These are phyloP conservation scores for Saxispiralis lemnorum DNA, from an alignment of 495 filamentous ascomycete species.

Conservation along the genomic window DNA sequence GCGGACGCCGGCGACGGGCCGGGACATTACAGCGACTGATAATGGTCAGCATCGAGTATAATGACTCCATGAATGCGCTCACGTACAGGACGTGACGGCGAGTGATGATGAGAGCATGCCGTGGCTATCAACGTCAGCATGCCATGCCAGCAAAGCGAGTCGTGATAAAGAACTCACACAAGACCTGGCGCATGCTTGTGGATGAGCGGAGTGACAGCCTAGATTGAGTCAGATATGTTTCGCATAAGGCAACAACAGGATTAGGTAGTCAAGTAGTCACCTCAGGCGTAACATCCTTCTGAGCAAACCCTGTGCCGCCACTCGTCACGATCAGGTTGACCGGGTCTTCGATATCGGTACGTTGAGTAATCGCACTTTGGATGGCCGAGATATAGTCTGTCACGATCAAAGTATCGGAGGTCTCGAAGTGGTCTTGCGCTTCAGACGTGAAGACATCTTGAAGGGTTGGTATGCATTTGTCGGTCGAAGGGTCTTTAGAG, in stretches of 20 bases:
- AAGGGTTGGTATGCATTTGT: conserved; percentile 48
- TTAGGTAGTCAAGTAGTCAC: conserved; percentile 30
- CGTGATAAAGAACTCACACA: conserved; percentile 38
- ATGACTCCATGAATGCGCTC: background rate
- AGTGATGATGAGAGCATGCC: conserved; percentile 82
- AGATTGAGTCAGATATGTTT: background rate
- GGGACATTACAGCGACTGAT: conserved; percentile 88
- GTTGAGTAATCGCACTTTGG: conserved; percentile 48
- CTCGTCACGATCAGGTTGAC: conserved; percentile 71
- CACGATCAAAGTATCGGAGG: conserved; percentile 55
- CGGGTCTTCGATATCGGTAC: conserved; percentile 44
- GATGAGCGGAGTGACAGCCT: conserved; percentile 67
- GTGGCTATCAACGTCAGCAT: conserved; percentile 41
- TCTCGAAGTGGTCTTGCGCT: conserved; percentile 48
- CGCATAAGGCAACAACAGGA: background rate
- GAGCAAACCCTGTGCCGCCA: conserved; percentile 85
- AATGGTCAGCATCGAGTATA: conserved; percentile 10
- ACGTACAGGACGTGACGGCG: conserved; percentile 73
- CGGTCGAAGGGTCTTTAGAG: conserved; percentile 58
- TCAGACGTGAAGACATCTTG: conserved; percentile 44
- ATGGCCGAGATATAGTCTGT: conserved; percentile 59
- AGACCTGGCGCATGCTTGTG: conserved; percentile 79
- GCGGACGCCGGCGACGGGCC: conserved; percentile 79
- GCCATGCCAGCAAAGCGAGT: conserved; percentile 5
- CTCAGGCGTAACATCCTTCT: conserved; percentile 80